Evolutionary conservation across 2,329 filamentous ascomycete species (phyloP).

Genomic region (Stachybotrys elegans): DNA sequence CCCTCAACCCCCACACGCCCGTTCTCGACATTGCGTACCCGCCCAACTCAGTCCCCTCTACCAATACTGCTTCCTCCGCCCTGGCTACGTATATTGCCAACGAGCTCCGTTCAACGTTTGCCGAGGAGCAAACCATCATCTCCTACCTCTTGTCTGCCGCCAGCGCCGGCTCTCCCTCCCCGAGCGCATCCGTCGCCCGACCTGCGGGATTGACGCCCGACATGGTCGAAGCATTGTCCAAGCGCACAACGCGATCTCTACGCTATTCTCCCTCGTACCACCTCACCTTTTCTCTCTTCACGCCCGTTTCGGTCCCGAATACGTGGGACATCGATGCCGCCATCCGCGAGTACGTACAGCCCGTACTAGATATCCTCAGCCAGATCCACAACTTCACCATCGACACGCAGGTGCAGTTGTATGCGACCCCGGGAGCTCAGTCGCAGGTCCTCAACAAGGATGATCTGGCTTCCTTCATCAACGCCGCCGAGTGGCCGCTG

Average conservation of each 20-base stretch:
- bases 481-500: slow-evolving; percentile 95
- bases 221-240: slow-evolving; percentile 51
- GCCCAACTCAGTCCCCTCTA: slow-evolving; percentile 60
- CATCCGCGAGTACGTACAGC: slow-evolving; percentile 73
- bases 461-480: slow-evolving; percentile 90
- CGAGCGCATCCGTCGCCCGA: slow-evolving; percentile 38
- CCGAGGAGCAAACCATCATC: slow-evolving; percentile 84
- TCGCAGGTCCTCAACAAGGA: slow-evolving; percentile 69
- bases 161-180: slow-evolving; percentile 43
- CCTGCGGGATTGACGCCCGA: slow-evolving; percentile 44
- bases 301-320: slow-evolving; percentile 69
- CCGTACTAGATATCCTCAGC: slow-evolving; percentile 72
- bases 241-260: slow-evolving; percentile 76
- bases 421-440: slow-evolving; percentile 66
- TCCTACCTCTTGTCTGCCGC: slow-evolving; percentile 64
- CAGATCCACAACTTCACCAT: slow-evolving; percentile 93
- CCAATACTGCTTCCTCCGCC: slow-evolving; percentile 64
- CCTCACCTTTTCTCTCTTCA: slow-evolving; percentile 92
- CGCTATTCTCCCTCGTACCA: slow-evolving; percentile 94
- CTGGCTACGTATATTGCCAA: slow-evolving; percentile 74
- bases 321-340: slow-evolving; percentile 88
- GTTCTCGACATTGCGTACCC: slow-evolving; percentile 75
- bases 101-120: slow-evolving; percentile 72
- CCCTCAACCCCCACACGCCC: slow-evolving; percentile 64
- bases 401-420: slow-evolving; percentile 93